These are phyloP conservation scores for Meyerozyma elateridarum DNA, from an alignment of 1,139 yeast genomes.

Conservation along the genomic window DNA sequence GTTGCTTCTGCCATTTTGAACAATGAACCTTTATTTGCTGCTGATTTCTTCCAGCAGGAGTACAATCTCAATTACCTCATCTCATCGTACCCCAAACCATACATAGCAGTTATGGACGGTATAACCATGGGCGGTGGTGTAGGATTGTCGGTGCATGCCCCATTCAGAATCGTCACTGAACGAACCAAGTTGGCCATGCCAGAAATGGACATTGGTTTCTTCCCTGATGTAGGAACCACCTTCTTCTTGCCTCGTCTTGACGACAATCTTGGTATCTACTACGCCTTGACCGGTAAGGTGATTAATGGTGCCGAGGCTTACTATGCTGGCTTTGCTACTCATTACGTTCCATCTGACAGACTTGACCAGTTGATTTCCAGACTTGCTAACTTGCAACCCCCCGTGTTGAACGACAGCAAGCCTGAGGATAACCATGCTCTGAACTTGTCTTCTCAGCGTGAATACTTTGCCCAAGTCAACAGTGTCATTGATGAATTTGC, in stretches of 20 bases:
- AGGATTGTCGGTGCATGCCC: conserved; percentile 88
- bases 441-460: conserved; percentile 25
- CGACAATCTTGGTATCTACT: conserved; percentile 77
- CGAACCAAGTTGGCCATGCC: conserved; percentile 95
- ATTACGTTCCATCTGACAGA: conserved; percentile 68
- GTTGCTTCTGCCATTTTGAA: conserved; percentile 51
- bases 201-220: conserved; percentile 93
- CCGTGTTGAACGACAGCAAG: conserved; percentile 27
- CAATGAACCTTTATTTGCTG: conserved; percentile 49
- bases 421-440: conserved; percentile 21
- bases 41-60: conserved; percentile 72
- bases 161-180: conserved; percentile 90
- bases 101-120: conserved; percentile 81
- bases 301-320: conserved; percentile 76
- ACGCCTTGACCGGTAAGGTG: conserved; percentile 82
- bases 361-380: conserved; percentile 59
- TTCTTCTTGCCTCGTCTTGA: conserved; percentile 82
- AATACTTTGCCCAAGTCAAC: conserved; percentile 59
- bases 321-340: conserved; percentile 84
- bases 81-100: conserved; percentile 80
- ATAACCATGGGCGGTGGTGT: conserved; percentile 99
- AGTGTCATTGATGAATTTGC: conserved; percentile 74
- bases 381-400: conserved; percentile 53
- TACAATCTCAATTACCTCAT: conserved; percentile 76
- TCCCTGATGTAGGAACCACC: conserved; percentile 94